phyloP scores from a whole-genome alignment of 805 yeast genomes.

The Suhomyces faveliae region DNA sequence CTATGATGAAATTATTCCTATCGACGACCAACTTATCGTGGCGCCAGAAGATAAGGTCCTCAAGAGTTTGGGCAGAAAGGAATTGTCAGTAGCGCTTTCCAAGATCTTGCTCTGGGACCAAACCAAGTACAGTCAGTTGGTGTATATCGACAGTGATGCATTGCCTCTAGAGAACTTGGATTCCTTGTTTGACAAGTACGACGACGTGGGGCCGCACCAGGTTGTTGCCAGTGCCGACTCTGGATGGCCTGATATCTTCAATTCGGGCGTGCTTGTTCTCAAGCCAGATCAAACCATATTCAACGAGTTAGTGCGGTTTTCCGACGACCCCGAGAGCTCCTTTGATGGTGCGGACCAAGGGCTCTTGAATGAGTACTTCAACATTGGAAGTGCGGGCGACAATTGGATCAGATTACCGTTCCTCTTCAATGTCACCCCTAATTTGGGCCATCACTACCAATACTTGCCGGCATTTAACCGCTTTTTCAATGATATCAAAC shows the following conservation, averaged over 20 bases:
- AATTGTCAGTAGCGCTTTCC: slow-evolving; percentile 26
- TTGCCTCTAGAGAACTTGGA: slow-evolving; percentile 23
- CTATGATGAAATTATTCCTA: slow-evolving; percentile 28
- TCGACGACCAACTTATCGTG: slow-evolving; percentile 16
- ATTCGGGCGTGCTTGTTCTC: slow-evolving; percentile 27
- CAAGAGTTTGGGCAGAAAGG: slow-evolving; percentile 23
- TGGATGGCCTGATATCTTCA: slow-evolving; percentile 35
- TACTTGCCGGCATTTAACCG: slow-evolving; percentile 33
- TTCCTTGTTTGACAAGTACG: slow-evolving; percentile 19
- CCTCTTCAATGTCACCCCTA: slow-evolving; percentile 36
- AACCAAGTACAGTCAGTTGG: slow-evolving; percentile 19
- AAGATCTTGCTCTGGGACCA: slow-evolving; percentile 28
- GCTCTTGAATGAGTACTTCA: slow-evolving; percentile 33
- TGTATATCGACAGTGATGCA: slow-evolving; percentile 30
- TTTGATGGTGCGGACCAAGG: slow-evolving; percentile 43
- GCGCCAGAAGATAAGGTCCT: slow-evolving; percentile 20
- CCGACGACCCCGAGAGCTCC: slow-evolving; percentile 13
- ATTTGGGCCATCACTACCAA: slow-evolving; percentile 28
- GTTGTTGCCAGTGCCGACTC: slow-evolving; percentile 29
- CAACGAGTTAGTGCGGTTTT: slow-evolving; percentile 15
- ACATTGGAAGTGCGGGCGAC: slow-evolving; percentile 20
- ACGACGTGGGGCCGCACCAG: slow-evolving; percentile 8
- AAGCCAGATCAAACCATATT: slow-evolving; percentile 20
- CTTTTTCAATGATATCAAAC: slow-evolving; percentile 26
- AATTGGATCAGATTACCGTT: slow-evolving; percentile 34